Evolutionary conservation across 495 filamentous ascomycete genomes (phyloP).

Genomic region (Penicillium parvum): DNA sequence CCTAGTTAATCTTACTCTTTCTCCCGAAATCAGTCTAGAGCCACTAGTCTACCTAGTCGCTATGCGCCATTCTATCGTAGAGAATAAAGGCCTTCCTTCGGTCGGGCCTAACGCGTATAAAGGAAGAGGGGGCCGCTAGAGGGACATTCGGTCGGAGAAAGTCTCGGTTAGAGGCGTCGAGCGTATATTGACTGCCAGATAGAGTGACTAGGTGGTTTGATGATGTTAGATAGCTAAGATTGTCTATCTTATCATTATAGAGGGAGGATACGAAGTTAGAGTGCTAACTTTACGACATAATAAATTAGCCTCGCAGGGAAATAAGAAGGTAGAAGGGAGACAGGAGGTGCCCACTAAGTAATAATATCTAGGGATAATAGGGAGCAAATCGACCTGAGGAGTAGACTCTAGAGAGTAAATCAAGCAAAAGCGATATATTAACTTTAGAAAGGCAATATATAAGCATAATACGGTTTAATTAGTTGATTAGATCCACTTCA

Average conservation of each 20-base stretch:
- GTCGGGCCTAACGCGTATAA: conserved; percentile 1
- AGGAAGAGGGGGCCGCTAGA: conserved; percentile 2
- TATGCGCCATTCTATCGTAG: conserved; percentile 6
- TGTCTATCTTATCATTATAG: conserved; percentile 7
- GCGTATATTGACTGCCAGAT: conserved; percentile 6
- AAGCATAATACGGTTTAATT: too few species aligned
- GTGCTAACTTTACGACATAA: conserved; percentile 8
- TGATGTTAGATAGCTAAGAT: not conserved
- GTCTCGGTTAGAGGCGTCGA: not conserved
- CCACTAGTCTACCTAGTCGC: conserved; percentile 10
- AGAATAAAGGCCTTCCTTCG: conserved; percentile 4
- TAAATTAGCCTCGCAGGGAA: not conserved
- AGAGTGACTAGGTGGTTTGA: not conserved
- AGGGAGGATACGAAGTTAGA: conserved; percentile 8
- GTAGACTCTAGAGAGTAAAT: too few species aligned
- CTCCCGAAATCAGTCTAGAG: conserved; percentile 6
- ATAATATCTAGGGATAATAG: too few species aligned
- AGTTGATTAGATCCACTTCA: too few species aligned
- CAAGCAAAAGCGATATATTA: too few species aligned
- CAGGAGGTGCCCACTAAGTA: not conserved
- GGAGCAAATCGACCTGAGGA: too few species aligned
- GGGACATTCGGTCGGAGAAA: not conserved
- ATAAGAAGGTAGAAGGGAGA: not conserved
- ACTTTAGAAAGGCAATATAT: too few species aligned
- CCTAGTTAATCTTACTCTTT: conserved; percentile 2